phyloP scores from a whole-genome alignment of 139 green algal species.

The Auxenochlorella pyrenoidosa region DNA sequence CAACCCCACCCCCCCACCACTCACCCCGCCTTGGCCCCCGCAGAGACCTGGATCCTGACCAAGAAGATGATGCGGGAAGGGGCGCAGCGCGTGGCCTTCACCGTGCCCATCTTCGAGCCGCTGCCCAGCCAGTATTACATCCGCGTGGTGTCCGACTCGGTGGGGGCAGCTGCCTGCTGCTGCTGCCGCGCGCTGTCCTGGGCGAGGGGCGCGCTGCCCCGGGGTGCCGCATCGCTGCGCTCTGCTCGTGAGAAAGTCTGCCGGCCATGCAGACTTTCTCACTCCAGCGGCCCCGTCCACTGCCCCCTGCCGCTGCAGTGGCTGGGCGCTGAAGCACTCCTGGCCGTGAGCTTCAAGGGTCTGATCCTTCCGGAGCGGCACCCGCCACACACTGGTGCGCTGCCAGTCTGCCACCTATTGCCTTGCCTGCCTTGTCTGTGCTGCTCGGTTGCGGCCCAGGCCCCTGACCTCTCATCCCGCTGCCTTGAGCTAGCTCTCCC shows the following conservation, averaged over 20 bases:
- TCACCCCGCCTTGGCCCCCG: slow-evolving; percentile 6
- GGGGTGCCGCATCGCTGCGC: no score
- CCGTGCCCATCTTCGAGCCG: slow-evolving; percentile 97
- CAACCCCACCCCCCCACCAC: background rate
- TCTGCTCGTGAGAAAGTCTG: no score
- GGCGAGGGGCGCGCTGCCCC: no score
- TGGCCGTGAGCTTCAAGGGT: slow-evolving; percentile 74
- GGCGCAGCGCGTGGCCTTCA: slow-evolving; percentile 87
- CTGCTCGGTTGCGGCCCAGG: no score
- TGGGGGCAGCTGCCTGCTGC: background rate
- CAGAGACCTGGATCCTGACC: slow-evolving; percentile 88
- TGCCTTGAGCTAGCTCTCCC: background rate
- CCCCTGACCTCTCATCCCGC: background rate
- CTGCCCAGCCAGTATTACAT: slow-evolving; percentile 85
- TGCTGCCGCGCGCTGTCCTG: background rate
- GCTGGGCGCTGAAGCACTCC: slow-evolving; percentile 72
- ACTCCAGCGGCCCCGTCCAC: no score
- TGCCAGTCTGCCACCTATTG: background rate
- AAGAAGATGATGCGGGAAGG: slow-evolving; percentile 85
- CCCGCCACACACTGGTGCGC: slow-evolving; percentile 58
- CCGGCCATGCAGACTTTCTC: no score
- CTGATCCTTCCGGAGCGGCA: slow-evolving; percentile 83
- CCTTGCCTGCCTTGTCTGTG: no score
- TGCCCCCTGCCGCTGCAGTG: slow-evolving; percentile 53
- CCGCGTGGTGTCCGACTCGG: slow-evolving; percentile 75